Base-by-base conservation (phyloP, 2,329 filamentous ascomycete species). In the Aureobasidium namibiae region DNA sequence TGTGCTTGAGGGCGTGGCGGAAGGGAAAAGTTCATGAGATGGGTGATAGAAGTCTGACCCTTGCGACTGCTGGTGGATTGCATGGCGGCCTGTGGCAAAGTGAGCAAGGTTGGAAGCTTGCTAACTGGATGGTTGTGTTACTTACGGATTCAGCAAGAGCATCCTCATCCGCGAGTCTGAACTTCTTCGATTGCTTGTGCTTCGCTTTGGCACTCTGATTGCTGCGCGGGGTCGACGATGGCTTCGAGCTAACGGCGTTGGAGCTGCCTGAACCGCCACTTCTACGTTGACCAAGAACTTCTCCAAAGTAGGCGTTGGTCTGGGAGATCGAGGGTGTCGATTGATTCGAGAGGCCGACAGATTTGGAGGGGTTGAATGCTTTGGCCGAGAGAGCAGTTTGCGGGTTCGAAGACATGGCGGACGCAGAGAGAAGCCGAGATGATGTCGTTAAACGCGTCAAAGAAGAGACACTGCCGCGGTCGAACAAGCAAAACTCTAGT, bases 41-140 rank as follows among this genome's bases (percentile, higher is more conserved):
- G 94, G 41, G 94, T 97, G 70, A 99, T 99, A 68, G 90, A 95
- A 57, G 91, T 96, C 74, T 96, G 92, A 57, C 94, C 94, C 67
- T 94, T 90, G 61, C 94, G 87, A 67, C 84, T 85, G 66, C 76
- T 85, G 62, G 82, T 79, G 56, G 82, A 82, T 70, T 76, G 80
- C 81, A 85, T 87, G 74, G 79, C 81, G 74, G 79, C 79, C 82
- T 81, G 67, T 65, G 36, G 36, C 24, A 42, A 45, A 24, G 42
- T 60, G 36, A 57, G 38, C 62, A 34, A 33, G 56, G 24, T n/a
- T 66, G 42, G 7, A 46, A 41, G 60, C 68, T 64, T 68, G 65
- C 18, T 41, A 13, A 14, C 13, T 21, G 29, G 21, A 8, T 21
- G n/a, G 31, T 42, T 16, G 23, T 11, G 31, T 23, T 39, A 80